Evolutionary conservation across 306 rosid genomes (phyloP).

Genomic region (Gillenia trifoliata): DNA sequence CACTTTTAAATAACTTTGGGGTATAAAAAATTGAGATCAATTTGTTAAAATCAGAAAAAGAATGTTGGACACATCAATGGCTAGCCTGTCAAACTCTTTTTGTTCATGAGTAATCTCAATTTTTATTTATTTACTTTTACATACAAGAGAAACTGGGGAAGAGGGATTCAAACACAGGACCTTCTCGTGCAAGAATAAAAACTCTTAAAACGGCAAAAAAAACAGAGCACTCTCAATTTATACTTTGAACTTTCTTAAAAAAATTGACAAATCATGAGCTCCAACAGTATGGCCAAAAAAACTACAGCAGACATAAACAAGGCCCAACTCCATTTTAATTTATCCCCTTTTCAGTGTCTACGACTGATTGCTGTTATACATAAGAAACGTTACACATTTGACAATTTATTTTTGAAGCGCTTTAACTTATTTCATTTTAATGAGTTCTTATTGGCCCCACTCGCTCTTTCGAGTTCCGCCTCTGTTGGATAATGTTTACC

Average conservation of each 20-base stretch:
- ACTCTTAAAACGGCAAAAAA: neutral
- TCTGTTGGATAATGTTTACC: neutral
- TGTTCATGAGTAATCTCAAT: too few species aligned
- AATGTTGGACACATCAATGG: too few species aligned
- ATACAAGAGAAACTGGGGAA: neutral
- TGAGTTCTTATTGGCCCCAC: neutral
- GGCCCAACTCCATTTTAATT: neutral
- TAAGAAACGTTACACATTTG: neutral
- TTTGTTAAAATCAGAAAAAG: neutral
- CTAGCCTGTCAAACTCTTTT: too few species aligned
- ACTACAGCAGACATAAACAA: neutral
- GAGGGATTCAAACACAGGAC: neutral
- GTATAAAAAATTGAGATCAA: too few species aligned
- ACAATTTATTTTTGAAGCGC: conserved; percentile 1
- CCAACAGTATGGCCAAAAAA: neutral
- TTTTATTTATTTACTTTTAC: too few species aligned
- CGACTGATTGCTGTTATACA: neutral
- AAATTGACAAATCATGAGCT: neutral
- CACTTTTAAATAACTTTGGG: too few species aligned
- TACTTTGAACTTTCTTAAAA: neutral
- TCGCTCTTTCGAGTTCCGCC: neutral
- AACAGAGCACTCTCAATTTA: neutral
- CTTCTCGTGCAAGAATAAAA: too few species aligned
- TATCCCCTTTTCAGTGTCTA: neutral
- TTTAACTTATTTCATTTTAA: neutral